Evolutionary conservation across 2,329 filamentous ascomycete genomes (phyloP).

Genomic region (Dryadomyces quercivorus): DNA sequence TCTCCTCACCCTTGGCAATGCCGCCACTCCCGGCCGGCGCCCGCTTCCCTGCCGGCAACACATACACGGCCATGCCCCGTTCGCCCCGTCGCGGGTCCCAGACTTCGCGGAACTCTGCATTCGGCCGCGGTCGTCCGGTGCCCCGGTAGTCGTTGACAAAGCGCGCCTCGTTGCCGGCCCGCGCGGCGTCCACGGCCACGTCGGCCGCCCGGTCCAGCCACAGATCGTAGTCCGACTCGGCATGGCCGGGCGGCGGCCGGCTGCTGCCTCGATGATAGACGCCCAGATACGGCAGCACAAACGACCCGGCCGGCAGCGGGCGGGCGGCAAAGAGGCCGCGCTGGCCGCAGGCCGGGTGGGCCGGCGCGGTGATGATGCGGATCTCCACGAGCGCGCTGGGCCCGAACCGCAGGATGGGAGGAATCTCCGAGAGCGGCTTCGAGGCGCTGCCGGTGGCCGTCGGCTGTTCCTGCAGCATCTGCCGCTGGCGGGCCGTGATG

Average conservation of each 20-base stretch:
- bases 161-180: slow-evolving; percentile 48
- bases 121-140: slow-evolving; percentile 31
- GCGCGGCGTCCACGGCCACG: slow-evolving; percentile 47
- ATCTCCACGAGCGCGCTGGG: slow-evolving; percentile 42
- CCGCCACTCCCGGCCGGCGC: slow-evolving; percentile 4
- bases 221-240: slow-evolving; percentile 49
- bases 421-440: slow-evolving; percentile 6
- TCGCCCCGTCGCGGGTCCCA: slow-evolving; percentile 41
- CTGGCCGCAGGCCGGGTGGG: slow-evolving; percentile 47
- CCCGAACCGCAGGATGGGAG: slow-evolving; percentile 17
- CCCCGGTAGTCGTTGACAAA: slow-evolving; percentile 58
- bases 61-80: slow-evolving; percentile 46
- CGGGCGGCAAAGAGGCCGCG: slow-evolving; percentile 46
- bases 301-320: slow-evolving; percentile 37
- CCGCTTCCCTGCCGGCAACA: slow-evolving; percentile 32
- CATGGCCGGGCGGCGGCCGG: slow-evolving; percentile 18
- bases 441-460: no score
- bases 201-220: slow-evolving; percentile 45
- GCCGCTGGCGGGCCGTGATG: slow-evolving; percentile 29
- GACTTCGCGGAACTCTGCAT: slow-evolving; percentile 46
- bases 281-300: slow-evolving; percentile 52
- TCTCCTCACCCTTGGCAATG: slow-evolving; percentile 49
- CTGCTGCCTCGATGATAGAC: slow-evolving; percentile 34
- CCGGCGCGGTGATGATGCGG: slow-evolving; percentile 32
- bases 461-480: slow-evolving; percentile 22